Conservation (phyloP, 1,284 basidiomycete species). For the Ganoderma boninense region DNA sequence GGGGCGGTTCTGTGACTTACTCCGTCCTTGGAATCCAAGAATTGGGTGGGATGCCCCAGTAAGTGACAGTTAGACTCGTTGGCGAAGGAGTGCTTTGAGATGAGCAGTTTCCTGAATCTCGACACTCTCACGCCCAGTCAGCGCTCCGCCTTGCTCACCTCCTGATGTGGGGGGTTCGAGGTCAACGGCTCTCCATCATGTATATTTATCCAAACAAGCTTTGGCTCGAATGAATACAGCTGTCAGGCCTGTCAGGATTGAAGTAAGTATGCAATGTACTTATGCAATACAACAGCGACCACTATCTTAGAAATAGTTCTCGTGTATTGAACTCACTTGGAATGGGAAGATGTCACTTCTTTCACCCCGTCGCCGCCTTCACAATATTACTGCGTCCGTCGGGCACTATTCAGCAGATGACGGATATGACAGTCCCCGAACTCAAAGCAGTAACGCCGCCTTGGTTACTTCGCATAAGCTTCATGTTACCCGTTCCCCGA, state of each 20-base stretch:
- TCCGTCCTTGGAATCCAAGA: neutral
- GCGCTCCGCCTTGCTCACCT: neutral
- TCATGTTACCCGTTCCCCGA: conserved; percentile 7
- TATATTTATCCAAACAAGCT: too few relatives aligned
- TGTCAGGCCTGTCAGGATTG: neutral
- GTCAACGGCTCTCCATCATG: too few relatives aligned
- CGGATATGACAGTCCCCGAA: neutral
- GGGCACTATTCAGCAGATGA: neutral
- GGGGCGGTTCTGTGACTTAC: neutral
- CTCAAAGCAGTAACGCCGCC: neutral
- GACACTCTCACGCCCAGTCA: neutral
- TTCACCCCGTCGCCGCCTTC: neutral
- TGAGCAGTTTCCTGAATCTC: neutral
- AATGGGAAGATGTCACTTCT: neutral
- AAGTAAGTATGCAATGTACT: neutral
- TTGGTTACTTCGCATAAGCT: conserved; percentile 4
- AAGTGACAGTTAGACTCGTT: neutral
- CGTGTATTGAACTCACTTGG: neutral
- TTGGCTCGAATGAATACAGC: neutral
- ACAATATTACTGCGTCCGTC: neutral
- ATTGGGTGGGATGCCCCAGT: neutral
- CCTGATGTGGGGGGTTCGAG: too few relatives aligned
- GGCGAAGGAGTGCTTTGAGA: neutral
- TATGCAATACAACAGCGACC: neutral
- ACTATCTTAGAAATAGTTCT: neutral